Percentiles rank a stretch among this genome's conserved stretches.
These are phyloP conservation scores for Aspergillus persii DNA, from an alignment of 2,329 filamentous ascomycete genomes.

Conservation along the genomic window DNA sequence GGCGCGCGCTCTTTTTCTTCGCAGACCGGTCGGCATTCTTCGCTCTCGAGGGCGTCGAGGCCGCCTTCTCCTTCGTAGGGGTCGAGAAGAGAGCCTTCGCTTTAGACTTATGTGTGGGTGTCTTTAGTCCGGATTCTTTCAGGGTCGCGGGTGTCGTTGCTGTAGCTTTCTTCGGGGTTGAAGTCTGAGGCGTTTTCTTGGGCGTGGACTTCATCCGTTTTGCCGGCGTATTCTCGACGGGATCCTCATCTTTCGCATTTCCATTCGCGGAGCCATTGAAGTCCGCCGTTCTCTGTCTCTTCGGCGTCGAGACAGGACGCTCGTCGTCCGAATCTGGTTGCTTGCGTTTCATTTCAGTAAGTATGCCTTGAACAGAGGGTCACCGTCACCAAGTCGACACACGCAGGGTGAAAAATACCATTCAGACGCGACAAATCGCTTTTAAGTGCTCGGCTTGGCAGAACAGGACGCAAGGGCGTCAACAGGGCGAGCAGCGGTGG, in stretches of 20 bases:
- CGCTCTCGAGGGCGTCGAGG: constrained; percentile 60
- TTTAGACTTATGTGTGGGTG: constrained; percentile 37
- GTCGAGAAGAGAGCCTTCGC: constrained; percentile 41
- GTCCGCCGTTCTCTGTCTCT: constrained; percentile 33
- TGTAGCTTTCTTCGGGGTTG: constrained; percentile 33
- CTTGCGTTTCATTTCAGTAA: constrained; percentile 43
- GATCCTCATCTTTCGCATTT: constrained; percentile 21
- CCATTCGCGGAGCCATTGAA: constrained; percentile 29
- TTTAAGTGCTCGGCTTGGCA: neutral
- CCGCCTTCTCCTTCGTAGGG: constrained; percentile 32
- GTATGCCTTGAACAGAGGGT: constrained; percentile 1
- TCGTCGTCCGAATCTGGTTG: constrained; percentile 38
- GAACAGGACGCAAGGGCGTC: constrained; percentile 25
- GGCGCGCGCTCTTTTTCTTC: constrained; percentile 76
- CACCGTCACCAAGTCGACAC: constrained; percentile 15
- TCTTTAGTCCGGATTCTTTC: constrained; percentile 36
- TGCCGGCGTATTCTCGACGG: constrained; percentile 25
- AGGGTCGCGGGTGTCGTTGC: constrained; percentile 26
- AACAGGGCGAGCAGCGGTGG: neutral
- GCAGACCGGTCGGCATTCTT: constrained; percentile 81
- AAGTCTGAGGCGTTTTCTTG: constrained; percentile 37
- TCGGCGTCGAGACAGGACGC: constrained; percentile 38
- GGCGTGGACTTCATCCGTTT: constrained; percentile 31
- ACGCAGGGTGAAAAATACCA: constrained; percentile 30
- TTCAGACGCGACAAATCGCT: constrained; percentile 15